A percentile compares a stretch with the other conserved stretches of the same genome.
phyloP scores from a whole-genome alignment of 2,329 filamentous ascomycete genomes.

The Blastomyces emzantsi region DNA sequence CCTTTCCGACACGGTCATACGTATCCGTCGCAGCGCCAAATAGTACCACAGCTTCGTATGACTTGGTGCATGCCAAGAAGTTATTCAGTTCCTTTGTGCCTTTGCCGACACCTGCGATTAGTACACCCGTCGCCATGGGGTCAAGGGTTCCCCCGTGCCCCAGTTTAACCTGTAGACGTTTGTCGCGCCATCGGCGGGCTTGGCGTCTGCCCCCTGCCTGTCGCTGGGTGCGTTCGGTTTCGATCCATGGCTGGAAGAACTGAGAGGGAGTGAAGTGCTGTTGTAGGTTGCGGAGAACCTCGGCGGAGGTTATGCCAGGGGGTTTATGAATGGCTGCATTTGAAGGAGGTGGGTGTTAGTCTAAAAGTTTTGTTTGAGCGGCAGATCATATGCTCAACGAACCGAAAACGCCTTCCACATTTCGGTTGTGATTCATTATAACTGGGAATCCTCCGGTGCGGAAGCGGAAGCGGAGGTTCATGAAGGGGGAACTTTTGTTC shows the following conservation, averaged over 20 bases:
- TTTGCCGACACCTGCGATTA: constrained; percentile 77
- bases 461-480: constrained; percentile 26
- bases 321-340: constrained; percentile 86
- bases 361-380: constrained; percentile 12
- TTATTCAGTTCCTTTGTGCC: constrained; percentile 74
- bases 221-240: constrained; percentile 50
- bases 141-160: constrained; percentile 95
- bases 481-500: constrained; percentile 12
- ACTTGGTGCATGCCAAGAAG: constrained; percentile 85
- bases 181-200: constrained; percentile 52
- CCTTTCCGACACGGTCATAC: constrained; percentile 78
- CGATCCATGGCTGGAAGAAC: constrained; percentile 70
- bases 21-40: constrained; percentile 91
- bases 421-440: constrained; percentile 38
- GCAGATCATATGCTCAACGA: constrained; percentile 22
- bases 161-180: constrained; percentile 70
- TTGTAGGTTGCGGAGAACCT: constrained; percentile 83
- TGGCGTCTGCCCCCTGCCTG: constrained; percentile 51
- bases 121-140: constrained; percentile 83
- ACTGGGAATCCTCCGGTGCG: constrained; percentile 26
- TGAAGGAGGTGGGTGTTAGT: background rate
- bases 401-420: constrained; percentile 57
- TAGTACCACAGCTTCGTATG: constrained; percentile 78
- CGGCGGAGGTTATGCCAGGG: constrained; percentile 73
- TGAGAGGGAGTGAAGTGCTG: constrained; percentile 69